phyloP scores from a whole-genome alignment of 2,329 filamentous ascomycete species.

The Cladosporium sp. region DNA sequence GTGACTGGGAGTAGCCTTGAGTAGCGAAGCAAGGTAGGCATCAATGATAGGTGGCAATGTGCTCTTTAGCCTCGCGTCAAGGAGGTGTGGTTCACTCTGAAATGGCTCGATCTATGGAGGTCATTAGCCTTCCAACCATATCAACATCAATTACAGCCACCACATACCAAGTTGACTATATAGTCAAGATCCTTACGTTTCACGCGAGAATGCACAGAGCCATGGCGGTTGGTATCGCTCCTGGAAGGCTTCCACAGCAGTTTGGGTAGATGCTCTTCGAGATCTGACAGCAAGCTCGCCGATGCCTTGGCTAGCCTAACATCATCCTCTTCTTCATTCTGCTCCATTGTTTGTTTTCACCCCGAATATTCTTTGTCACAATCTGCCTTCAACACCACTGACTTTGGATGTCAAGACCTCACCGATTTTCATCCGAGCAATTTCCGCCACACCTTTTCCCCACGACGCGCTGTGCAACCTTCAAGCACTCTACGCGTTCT shows the following conservation, averaged over 20 bases:
- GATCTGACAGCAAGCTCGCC: conserved; percentile 28
- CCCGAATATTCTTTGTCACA: no score
- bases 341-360: conserved; percentile 14
- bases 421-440: no score
- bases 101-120: conserved; percentile 70
- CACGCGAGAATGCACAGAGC: conserved; percentile 34
- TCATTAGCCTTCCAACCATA: no score
- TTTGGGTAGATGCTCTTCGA: conserved; percentile 41
- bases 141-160: no score
- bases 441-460: no score
- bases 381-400: no score
- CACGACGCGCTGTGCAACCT: conserved; percentile 6
- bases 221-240: conserved; percentile 19
- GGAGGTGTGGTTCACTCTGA: conserved; percentile 89
- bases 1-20: conserved; percentile 17
- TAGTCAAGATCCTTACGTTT: conserved; percentile 37
- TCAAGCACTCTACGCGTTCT: conserved; percentile 19
- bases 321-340: conserved; percentile 41
- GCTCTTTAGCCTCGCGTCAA: conserved; percentile 75
- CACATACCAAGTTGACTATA: conserved; percentile 35
- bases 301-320: conserved; percentile 43
- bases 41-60: conserved; percentile 72
- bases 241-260: conserved; percentile 34
- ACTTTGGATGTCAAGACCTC: no score
- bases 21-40: conserved; percentile 68